These are phyloP conservation scores for Teratosphaeria nubilosa DNA, from an alignment of 2,329 filamentous ascomycete species.

Conservation along the genomic window DNA sequence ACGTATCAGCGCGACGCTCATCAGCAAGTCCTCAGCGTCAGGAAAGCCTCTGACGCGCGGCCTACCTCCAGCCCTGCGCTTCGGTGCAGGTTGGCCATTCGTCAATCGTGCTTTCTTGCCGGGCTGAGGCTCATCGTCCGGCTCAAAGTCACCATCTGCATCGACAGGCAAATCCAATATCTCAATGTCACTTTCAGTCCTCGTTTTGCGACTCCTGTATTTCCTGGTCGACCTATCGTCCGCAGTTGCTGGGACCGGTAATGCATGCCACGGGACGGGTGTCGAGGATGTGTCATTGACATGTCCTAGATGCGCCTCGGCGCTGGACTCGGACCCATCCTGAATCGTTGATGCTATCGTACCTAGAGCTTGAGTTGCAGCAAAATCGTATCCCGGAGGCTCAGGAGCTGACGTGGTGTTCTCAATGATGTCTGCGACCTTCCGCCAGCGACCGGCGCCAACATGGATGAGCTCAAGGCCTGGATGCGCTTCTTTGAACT, in stretches of 20 bases:
- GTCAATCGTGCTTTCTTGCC: not conserved
- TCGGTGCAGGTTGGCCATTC: not conserved
- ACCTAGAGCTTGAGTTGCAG: not conserved
- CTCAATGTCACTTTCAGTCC: not conserved
- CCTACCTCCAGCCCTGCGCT: not conserved
- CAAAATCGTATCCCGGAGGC: not conserved
- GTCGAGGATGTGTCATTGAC: not conserved
- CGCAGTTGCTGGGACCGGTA: not conserved
- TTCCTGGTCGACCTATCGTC: not conserved
- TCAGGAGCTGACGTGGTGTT: not conserved
- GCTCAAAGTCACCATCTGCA: not conserved
- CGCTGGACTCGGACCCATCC: not conserved
- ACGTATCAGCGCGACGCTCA: constrained; percentile 23
- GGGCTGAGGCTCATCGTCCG: not conserved
- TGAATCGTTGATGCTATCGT: not conserved
- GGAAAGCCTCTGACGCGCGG: not conserved
- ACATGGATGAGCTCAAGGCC: constrained; percentile 1
- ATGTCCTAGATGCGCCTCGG: not conserved
- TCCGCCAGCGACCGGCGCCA: constrained; percentile 2
- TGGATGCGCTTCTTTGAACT: constrained; percentile 2
- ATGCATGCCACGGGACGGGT: not conserved
- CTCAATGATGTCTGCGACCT: not conserved
- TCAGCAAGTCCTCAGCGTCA: constrained; percentile 22
- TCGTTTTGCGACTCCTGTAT: not conserved
- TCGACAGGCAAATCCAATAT: not conserved